A percentile compares a stretch with the other conserved stretches of the same genome.
Evolutionary conservation across 139 green algal genomes (phyloP).

Genomic region (Nannochloris sp.): DNA sequence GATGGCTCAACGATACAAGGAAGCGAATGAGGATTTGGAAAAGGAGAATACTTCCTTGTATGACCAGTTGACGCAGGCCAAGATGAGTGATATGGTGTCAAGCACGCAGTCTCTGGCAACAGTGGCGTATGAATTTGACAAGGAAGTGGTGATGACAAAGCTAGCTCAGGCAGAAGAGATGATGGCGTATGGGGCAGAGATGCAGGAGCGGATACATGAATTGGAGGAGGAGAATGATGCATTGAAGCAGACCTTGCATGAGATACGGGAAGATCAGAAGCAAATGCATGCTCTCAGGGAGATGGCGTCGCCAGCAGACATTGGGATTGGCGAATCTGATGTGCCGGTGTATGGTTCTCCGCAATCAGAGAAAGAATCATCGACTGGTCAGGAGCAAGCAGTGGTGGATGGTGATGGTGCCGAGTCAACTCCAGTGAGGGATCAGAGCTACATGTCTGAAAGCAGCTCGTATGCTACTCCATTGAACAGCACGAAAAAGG

Average conservation of each 20-base stretch:
- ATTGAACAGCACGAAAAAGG: neutral
- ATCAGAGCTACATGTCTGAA: neutral
- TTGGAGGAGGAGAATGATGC: conserved; percentile 32
- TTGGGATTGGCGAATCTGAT: neutral
- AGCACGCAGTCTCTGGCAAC: conserved; percentile 36
- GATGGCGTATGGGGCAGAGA: conserved; percentile 9
- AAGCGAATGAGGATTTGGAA: neutral
- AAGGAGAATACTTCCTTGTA: neutral
- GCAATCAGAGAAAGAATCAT: neutral
- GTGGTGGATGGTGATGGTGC: neutral
- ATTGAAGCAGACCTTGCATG: conserved; percentile 26
- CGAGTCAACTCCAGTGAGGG: neutral
- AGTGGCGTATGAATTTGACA: conserved; percentile 37
- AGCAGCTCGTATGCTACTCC: neutral
- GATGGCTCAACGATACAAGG: conserved; percentile 14
- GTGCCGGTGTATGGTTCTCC: neutral
- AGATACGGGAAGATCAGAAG: conserved; percentile 20
- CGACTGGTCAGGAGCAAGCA: neutral
- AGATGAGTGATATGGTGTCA: conserved; percentile 17
- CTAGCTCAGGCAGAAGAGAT: conserved; percentile 25
- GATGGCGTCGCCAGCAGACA: neutral
- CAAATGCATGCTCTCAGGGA: conserved; percentile 21
- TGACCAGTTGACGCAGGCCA: conserved; percentile 5
- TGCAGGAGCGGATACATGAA: conserved; percentile 16
- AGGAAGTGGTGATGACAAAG: conserved; percentile 32